A percentile compares a stretch with the other conserved stretches of the same genome.
These are phyloP conservation scores for Mercurialis annua DNA, from an alignment of 345 rosid genomes.

Conservation along the genomic window DNA sequence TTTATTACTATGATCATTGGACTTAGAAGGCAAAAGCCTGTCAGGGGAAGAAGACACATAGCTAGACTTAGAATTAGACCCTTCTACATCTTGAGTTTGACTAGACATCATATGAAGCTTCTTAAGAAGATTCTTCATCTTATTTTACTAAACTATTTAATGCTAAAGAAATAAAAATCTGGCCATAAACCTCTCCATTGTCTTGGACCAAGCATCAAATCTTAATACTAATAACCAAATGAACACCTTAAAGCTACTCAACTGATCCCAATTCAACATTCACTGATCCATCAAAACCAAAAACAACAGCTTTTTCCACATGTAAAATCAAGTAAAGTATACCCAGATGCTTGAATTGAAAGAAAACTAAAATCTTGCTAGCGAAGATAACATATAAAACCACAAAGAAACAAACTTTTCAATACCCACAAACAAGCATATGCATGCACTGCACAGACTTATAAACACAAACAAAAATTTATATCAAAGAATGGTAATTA, in stretches of 20 bases:
- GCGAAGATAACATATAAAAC: constrained; percentile 5
- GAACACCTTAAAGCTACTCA: constrained; percentile 5
- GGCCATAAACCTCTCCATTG: constrained; percentile 65
- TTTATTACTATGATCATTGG: constrained; percentile 51
- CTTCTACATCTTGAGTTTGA: constrained; percentile 60
- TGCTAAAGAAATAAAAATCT: constrained; percentile 51
- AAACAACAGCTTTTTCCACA: constrained; percentile 20
- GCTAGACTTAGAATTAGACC: constrained; percentile 60
- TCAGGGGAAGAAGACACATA: constrained; percentile 46
- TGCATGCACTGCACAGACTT: constrained; percentile 15
- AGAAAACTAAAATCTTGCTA: constrained; percentile 23
- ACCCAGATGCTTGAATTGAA: constrained; percentile 39
- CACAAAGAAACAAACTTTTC: background rate
- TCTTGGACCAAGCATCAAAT: constrained; percentile 54
- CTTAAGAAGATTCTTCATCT: constrained; percentile 86
- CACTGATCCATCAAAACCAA: constrained; percentile 24
- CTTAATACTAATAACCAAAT: constrained; percentile 19
- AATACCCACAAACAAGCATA: constrained; percentile 5
- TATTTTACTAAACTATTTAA: constrained; percentile 35
- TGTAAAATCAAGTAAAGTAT: constrained; percentile 23
- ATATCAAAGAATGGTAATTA: constrained; percentile 2
- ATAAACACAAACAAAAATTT: background rate
- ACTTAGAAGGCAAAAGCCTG: constrained; percentile 34
- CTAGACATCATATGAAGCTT: constrained; percentile 69
- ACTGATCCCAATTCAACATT: constrained; percentile 19